These are phyloP conservation scores for Elsinoe fawcettii DNA, from an alignment of 2,329 filamentous ascomycete species.

Conservation along the genomic window DNA sequence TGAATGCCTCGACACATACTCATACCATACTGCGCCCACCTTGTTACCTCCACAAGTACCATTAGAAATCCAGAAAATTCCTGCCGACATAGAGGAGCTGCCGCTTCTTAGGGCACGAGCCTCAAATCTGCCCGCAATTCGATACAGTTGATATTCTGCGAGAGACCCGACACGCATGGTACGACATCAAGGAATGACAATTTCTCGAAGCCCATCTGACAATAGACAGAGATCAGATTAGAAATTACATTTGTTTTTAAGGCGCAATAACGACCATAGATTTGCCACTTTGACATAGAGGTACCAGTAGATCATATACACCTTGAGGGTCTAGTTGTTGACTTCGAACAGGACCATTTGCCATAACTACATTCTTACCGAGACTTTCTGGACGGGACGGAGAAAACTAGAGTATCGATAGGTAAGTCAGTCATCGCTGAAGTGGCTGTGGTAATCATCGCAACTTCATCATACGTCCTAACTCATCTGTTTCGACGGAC, in stretches of 20 bases:
- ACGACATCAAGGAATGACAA: neutral
- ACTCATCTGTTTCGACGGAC: neutral
- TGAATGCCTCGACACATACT: neutral
- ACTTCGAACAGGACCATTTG: neutral
- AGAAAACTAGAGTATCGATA: neutral
- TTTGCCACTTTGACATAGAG: slow-evolving; percentile 9
- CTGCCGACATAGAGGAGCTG: neutral
- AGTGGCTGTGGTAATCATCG: neutral
- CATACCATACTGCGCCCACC: neutral
- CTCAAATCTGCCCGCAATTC: neutral
- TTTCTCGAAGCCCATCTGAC: neutral
- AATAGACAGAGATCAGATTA: neutral
- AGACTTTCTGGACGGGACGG: neutral
- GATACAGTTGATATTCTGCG: neutral
- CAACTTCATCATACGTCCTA: neutral
- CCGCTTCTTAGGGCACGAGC: neutral
- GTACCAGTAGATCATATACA: neutral
- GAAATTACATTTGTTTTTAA: neutral
- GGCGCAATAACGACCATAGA: slow-evolving; percentile 13
- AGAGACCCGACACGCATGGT: neutral
- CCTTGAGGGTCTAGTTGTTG: neutral
- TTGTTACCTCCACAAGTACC: neutral
- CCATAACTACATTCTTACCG: neutral
- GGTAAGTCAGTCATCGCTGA: neutral
- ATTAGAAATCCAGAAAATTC: neutral